A percentile compares a stretch with the other conserved stretches of the same genome.
Conservation (phyloP, 2,329 filamentous ascomycete genomes). For the Calonectria leucothoes region DNA sequence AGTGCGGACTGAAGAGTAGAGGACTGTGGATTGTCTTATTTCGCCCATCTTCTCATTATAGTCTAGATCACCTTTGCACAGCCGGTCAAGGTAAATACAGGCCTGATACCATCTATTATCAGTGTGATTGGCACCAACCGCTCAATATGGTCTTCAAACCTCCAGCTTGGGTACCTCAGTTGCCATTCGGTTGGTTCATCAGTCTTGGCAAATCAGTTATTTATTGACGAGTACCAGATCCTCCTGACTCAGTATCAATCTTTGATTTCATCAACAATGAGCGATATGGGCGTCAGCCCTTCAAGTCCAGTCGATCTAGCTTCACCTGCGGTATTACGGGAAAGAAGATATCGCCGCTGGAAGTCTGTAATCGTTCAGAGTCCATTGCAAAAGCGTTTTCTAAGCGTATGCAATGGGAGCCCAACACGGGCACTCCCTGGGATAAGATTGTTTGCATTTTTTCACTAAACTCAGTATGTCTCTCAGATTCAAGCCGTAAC, state of each 20-base stretch:
- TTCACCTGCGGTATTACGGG: conserved; percentile 83
- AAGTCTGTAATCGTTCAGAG: conserved; percentile 76
- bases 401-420: conserved; percentile 77
- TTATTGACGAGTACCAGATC: neutral
- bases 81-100: too few relatives aligned
- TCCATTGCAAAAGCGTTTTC: conserved; percentile 74
- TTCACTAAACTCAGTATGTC: conserved; percentile 78
- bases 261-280: conserved; percentile 83
- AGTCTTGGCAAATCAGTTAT: neutral
- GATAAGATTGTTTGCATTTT: conserved; percentile 84
- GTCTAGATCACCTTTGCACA: too few relatives aligned
- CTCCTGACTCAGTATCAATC: conserved; percentile 78
- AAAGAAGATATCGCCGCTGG: conserved; percentile 69
- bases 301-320: conserved; percentile 71
- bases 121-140: too few relatives aligned
- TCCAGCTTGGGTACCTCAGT: neutral
- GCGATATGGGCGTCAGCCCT: conserved; percentile 72
- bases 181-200: neutral
- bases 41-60: too few relatives aligned
- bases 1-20: too few relatives aligned
- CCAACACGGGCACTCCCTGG: conserved; percentile 80
- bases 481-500: neutral
- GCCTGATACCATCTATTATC: too few relatives aligned
- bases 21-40: too few relatives aligned
- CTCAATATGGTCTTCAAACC: neutral